These are phyloP conservation scores for Sungouiozyma ichnusensis DNA, from an alignment of 805 yeast genomes.

Conservation along the genomic window DNA sequence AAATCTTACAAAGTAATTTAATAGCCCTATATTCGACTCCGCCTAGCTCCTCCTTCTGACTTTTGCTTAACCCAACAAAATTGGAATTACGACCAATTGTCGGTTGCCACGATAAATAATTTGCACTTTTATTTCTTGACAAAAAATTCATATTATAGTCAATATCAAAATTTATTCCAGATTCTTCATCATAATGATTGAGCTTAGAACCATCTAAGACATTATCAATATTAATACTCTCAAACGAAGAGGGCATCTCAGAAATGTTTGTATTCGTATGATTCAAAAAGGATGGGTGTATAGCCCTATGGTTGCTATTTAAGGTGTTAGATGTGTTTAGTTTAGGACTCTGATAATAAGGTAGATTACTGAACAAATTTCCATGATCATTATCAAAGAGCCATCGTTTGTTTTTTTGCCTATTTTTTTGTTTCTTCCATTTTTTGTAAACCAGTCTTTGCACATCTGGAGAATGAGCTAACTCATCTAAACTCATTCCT, in stretches of 20 bases:
- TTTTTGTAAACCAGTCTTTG: conserved; percentile 32
- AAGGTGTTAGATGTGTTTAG: neutral
- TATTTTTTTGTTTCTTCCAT: conserved; percentile 24
- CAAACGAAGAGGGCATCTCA: neutral
- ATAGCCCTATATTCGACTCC: conserved; percentile 94
- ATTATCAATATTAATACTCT: neutral
- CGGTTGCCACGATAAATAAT: conserved; percentile 82
- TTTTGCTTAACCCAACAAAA: conserved; percentile 69
- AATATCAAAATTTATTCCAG: conserved; percentile 20
- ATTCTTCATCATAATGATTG: conserved; percentile 1
- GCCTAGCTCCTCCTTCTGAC: conserved; percentile 88
- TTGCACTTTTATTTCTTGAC: conserved; percentile 37
- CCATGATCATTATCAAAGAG: conserved; percentile 13
- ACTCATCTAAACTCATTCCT: conserved; percentile 12
- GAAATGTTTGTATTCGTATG: neutral
- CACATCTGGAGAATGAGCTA: conserved; percentile 38
- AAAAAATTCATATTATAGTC: conserved; percentile 5
- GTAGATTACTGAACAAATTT: neutral
- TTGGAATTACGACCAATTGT: conserved; percentile 89
- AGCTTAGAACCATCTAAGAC: neutral
- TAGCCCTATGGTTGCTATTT: neutral
- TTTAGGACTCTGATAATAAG: neutral
- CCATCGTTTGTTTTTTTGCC: conserved; percentile 7
- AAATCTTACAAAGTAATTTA: conserved; percentile 58
- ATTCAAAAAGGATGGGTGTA: neutral